These are phyloP conservation scores for Aspergillus proliferans DNA, from an alignment of 2,329 filamentous ascomycete species.

Conservation along the genomic window DNA sequence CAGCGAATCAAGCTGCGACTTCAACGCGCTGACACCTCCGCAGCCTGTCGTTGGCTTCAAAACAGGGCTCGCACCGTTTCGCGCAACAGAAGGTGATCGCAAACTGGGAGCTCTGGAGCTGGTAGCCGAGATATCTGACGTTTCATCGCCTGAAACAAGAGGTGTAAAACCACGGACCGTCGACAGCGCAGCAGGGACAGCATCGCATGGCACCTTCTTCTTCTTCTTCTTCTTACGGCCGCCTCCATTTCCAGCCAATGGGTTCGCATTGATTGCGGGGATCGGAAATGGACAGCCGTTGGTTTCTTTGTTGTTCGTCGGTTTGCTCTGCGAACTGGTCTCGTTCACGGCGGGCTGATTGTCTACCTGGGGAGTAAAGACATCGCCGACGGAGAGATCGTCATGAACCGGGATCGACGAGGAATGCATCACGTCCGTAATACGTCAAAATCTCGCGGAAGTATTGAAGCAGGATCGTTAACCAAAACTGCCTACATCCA, in stretches of 20 bases:
- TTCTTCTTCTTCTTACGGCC: constrained; percentile 37
- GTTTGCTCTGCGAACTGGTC: constrained; percentile 18
- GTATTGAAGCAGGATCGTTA: too few relatives aligned
- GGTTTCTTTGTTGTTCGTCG: constrained; percentile 7
- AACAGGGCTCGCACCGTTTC: constrained; percentile 40
- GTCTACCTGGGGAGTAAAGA: constrained; percentile 34
- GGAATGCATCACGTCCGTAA: constrained; percentile 15
- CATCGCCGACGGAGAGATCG: constrained; percentile 34
- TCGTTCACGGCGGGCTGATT: constrained; percentile 20
- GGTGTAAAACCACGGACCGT: constrained; percentile 42
- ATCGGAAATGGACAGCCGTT: constrained; percentile 23
- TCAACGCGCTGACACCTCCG: constrained; percentile 70
- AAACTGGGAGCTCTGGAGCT: constrained; percentile 31
- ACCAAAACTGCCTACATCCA: too few relatives aligned
- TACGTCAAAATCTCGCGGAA: not conserved
- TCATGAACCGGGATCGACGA: constrained; percentile 19
- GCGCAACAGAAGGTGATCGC: constrained; percentile 20
- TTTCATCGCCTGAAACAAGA: constrained; percentile 39
- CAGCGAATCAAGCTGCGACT: constrained; percentile 72
- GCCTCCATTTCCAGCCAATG: constrained; percentile 20
- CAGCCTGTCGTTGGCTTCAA: constrained; percentile 50
- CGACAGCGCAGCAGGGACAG: constrained; percentile 28
- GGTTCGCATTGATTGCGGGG: constrained; percentile 20
- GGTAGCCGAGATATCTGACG: constrained; percentile 39
- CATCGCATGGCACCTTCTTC: constrained; percentile 32